Evolutionary conservation across 2,329 filamentous ascomycete genomes (phyloP), one percentile per base, ranked within the genome.

Genomic region (Fusarium sp.): DNA sequence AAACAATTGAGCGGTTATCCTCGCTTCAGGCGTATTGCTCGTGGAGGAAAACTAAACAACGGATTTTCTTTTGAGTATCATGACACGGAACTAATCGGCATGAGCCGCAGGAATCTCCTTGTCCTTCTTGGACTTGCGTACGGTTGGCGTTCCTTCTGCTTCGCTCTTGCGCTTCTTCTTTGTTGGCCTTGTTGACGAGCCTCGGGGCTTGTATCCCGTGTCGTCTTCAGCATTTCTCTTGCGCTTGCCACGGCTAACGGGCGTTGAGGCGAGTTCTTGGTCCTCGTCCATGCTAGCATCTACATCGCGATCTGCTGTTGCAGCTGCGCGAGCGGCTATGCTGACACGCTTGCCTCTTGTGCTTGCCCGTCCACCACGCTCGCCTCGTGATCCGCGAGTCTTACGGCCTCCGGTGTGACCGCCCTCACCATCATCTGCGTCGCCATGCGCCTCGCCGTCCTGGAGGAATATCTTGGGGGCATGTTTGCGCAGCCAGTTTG

Each of bases 401-500:
- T 79, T 81, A 51, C 77, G 77, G 15, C 75, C 75, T 40, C 73
- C 74, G 34, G 71, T 71, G 28, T 73, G 71, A 5, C 62, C 70
- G 19, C 70, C 69, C 30, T 74, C 71, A 14, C 73, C 75, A 49
- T 81, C 76, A 26, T 79, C 79, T 21, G 81, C 80, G 9, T 80
- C 78, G 51, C 79, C 78, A 21, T 79, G 77, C 19, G 68, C 69
- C 57, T 74, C 76, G 49, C 89, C 87, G 73, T 94, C 92, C 76
- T 97, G 91, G 20, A 96, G 81, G 81, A 97, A 94, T 47, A 94
- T 89, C 77, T 95, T 90, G 4, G 94, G 92, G 60, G 93, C 90
- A 78, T 97, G 86, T 75, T 93, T 89, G 65, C 93, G 88, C 14
- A 99, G 86, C 96, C 96, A 99, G 78, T 96, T 97, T 81, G 97